Percentiles rank a stretch among this genome's conserved stretches.
Conservation (phyloP, 768 basidiomycete genomes). For the Suillus weaverae region DNA sequence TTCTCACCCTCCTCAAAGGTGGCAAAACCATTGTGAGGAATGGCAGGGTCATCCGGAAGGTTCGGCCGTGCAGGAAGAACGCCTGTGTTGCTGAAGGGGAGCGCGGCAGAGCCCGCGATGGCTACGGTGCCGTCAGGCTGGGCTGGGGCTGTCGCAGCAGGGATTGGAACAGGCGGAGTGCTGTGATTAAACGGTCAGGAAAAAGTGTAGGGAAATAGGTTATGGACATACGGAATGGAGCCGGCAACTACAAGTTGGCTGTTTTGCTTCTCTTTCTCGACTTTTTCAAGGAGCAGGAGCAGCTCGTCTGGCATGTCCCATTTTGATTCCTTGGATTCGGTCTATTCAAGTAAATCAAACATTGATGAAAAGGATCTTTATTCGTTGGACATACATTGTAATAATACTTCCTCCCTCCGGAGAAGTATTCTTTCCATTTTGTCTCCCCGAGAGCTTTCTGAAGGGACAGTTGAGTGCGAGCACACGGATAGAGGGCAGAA, state of each 20-base stretch:
- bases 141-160: constrained; percentile 47
- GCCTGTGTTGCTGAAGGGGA: constrained; percentile 61
- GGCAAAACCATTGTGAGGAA: constrained; percentile 86
- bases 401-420: constrained; percentile 88
- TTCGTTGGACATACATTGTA: constrained; percentile 60
- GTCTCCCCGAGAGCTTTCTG: constrained; percentile 88
- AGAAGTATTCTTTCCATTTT: constrained; percentile 96
- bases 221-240: constrained; percentile 21
- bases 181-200: constrained; percentile 19
- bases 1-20: constrained; percentile 91
- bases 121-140: constrained; percentile 44
- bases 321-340: constrained; percentile 88
- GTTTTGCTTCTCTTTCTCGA: constrained; percentile 68
- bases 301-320: constrained; percentile 99
- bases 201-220: not conserved
- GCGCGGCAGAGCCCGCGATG: constrained; percentile 49
- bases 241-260: constrained; percentile 38
- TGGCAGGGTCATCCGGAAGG: constrained; percentile 83
- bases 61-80: constrained; percentile 74
- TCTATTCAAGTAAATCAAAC: constrained; percentile 42
- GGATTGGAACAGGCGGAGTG: constrained; percentile 42
- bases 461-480: constrained; percentile 11
- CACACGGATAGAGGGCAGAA: constrained; percentile 6
- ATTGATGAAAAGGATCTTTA: not conserved
- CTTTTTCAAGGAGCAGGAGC: constrained; percentile 76